phyloP scores from a whole-genome alignment of 2,329 filamentous ascomycete species.

The Talaromyces sp. region DNA sequence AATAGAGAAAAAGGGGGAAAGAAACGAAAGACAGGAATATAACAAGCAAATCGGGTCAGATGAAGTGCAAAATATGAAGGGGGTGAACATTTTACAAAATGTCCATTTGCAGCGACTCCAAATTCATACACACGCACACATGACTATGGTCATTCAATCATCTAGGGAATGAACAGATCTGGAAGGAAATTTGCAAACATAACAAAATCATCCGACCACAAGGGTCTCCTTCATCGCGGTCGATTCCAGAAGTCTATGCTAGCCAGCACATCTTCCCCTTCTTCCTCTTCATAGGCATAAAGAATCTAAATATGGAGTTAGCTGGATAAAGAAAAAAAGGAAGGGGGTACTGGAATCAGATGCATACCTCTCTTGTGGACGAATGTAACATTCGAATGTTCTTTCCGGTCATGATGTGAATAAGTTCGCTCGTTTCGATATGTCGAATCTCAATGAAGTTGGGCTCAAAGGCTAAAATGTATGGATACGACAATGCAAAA shows the following conservation, averaged over 20 bases:
- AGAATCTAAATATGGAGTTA: constrained; percentile 61
- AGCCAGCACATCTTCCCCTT: constrained; percentile 86
- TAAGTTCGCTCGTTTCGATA: constrained; percentile 82
- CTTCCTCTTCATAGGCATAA: constrained; percentile 95
- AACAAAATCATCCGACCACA: constrained; percentile 11
- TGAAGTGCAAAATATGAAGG: constrained; percentile 1
- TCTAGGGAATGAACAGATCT: constrained; percentile 15
- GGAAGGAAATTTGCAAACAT: constrained; percentile 33
- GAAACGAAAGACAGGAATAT: constrained; percentile 13
- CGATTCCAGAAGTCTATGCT: constrained; percentile 94
- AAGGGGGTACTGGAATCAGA: neutral
- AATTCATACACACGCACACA: neutral
- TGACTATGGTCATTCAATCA: constrained; percentile 3
- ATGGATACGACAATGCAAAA: constrained; percentile 93
- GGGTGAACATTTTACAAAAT: constrained; percentile 5
- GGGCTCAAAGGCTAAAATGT: constrained; percentile 93
- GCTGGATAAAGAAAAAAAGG: constrained; percentile 18
- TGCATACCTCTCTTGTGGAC: constrained; percentile 85
- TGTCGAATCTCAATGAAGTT: constrained; percentile 97
- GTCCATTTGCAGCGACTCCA: neutral
- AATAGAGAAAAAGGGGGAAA: constrained; percentile 8
- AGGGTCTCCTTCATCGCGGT: constrained; percentile 16
- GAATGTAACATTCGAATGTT: constrained; percentile 97
- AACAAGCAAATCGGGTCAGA: neutral
- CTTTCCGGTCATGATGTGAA: constrained; percentile 93